These are phyloP conservation scores for Podaxis carcinomalis DNA, from an alignment of 768 basidiomycete genomes.

Conservation along the genomic window DNA sequence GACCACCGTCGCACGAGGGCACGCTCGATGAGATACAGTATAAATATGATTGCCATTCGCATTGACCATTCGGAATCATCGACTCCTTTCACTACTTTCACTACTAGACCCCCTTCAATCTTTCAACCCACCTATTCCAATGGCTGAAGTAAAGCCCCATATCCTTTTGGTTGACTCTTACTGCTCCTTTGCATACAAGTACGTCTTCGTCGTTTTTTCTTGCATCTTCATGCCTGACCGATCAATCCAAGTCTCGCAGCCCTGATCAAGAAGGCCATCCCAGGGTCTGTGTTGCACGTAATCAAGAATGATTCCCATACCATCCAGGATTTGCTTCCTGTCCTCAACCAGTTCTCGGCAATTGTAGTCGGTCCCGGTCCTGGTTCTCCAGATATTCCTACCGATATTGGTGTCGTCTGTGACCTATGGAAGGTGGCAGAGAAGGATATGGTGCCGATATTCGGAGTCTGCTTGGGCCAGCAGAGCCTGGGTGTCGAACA, in stretches of 20 bases:
- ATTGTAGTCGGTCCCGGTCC: constrained; percentile 79
- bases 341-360: constrained; percentile 60
- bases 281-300: constrained; percentile 58
- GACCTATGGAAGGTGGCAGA: constrained; percentile 66
- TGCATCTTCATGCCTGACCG: neutral
- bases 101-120: neutral
- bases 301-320: constrained; percentile 68
- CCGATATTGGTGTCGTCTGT: constrained; percentile 66
- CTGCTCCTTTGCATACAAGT: constrained; percentile 88
- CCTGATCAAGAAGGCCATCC: constrained; percentile 59
- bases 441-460: constrained; percentile 56
- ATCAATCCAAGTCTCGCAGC: constrained; percentile 56
- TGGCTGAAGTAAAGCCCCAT: constrained; percentile 39
- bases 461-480: constrained; percentile 81
- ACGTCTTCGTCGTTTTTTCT: constrained; percentile 20
- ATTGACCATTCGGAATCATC: neutral
- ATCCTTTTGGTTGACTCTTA: constrained; percentile 80
- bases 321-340: constrained; percentile 43
- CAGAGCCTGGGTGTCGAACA: constrained; percentile 69
- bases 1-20: neutral
- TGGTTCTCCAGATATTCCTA: constrained; percentile 60
- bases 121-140: constrained; percentile 11
- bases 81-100: neutral
- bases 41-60: neutral
- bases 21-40: neutral